Evolutionary conservation across 306 rosid genomes (phyloP).

Genomic region (Rosa lucieae): DNA sequence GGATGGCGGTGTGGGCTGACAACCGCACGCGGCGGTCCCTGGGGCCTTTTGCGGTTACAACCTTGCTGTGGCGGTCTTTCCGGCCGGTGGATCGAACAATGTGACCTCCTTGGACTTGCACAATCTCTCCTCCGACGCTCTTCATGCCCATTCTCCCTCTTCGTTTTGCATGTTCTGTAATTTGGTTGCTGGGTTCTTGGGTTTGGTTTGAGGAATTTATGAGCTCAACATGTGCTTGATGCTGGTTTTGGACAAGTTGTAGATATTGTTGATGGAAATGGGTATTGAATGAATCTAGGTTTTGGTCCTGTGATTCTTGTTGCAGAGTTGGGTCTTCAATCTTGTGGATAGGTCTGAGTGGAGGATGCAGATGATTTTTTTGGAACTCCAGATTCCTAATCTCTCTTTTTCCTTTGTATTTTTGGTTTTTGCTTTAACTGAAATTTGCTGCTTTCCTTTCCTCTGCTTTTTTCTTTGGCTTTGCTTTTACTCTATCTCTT

Average conservation of each 20-base stretch:
- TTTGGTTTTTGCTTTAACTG: not conserved
- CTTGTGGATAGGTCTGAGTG: constrained; percentile 21
- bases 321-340: constrained; percentile 20
- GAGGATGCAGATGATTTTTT: constrained; percentile 31
- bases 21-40: constrained; percentile 70
- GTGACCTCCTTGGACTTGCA: constrained; percentile 84
- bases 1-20: constrained; percentile 84
- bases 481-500: constrained; percentile 10
- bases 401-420: not conserved
- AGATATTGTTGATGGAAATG: constrained; percentile 12
- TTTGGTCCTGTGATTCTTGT: constrained; percentile 28
- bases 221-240: constrained; percentile 22
- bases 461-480: constrained; percentile 8
- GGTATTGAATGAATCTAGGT: constrained; percentile 25
- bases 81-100: constrained; percentile 65
- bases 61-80: constrained; percentile 82
- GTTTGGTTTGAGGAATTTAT: constrained; percentile 25
- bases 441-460: constrained; percentile 18
- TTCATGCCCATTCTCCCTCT: constrained; percentile 54
- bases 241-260: constrained; percentile 33
- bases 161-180: constrained; percentile 20
- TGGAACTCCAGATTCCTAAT: constrained; percentile 48
- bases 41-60: constrained; percentile 70
- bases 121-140: constrained; percentile 61
- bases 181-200: constrained; percentile 7